phyloP scores from a whole-genome alignment of 2,329 filamentous ascomycete genomes.

The Monosporascus sp. region DNA sequence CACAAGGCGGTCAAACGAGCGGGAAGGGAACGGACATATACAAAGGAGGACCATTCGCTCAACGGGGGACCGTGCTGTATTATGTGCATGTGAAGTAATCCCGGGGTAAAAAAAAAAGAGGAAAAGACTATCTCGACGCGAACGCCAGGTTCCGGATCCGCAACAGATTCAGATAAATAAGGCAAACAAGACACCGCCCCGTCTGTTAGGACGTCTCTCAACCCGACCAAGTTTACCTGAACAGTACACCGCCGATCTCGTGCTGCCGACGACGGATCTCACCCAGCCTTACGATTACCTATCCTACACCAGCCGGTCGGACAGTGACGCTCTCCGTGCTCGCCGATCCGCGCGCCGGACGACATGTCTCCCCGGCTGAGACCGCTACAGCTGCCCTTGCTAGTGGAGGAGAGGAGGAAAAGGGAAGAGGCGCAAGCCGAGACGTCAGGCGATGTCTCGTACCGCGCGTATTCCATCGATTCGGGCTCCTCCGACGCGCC shows the following conservation, averaged over 20 bases:
- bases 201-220: background rate
- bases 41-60: background rate
- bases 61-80: background rate
- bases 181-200: background rate
- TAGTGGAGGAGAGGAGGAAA: slow-evolving; percentile 26
- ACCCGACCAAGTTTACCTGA: too few species aligned
- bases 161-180: background rate
- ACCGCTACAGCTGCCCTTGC: slow-evolving; percentile 25
- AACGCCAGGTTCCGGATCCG: background rate
- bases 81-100: background rate
- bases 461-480: slow-evolving; percentile 43
- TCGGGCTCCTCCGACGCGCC: slow-evolving; percentile 62
- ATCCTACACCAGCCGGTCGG: slow-evolving; percentile 1
- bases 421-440: slow-evolving; percentile 21
- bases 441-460: slow-evolving; percentile 34
- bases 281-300: background rate
- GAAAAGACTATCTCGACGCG: background rate
- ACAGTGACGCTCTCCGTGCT: slow-evolving; percentile 7
- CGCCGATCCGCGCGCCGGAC: slow-evolving; percentile 9
- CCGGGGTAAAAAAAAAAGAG: background rate
- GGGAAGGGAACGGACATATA: background rate
- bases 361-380: slow-evolving; percentile 26
- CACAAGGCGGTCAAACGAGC: background rate
- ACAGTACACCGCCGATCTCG: background rate
- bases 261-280: slow-evolving; percentile 3